Base-by-base conservation (phyloP, 2,329 filamentous ascomycete species). In the Neospermospora avenae region DNA sequence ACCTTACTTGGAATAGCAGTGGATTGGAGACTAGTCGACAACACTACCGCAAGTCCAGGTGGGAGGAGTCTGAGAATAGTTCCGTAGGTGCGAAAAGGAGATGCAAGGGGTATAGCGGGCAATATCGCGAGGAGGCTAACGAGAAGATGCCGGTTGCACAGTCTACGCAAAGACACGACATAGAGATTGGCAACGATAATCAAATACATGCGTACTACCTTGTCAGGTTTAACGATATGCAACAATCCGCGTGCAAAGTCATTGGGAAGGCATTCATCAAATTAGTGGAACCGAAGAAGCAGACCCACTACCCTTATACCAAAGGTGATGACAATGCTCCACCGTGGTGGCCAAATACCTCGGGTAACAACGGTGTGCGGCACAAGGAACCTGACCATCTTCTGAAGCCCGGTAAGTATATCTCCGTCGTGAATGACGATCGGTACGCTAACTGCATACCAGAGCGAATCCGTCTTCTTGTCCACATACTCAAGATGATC, bases 201-300 rank as follows among this genome's bases (percentile, higher is more conserved):
- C 80, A 80, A 1, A 77, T 89, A 1, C 81, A 80, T 74, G 77
- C 77, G 8, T 86, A 87, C 63, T 88, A 89, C 65, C 77, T 82
- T 51, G 78, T 81, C 42, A 77, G 84, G 0, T 85, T 91, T 70
- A 84, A 82, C 63, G 81, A 82, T 60, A 82, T 88, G 66, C 88
- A 91, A 68, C 89, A 92, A 67, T 81, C 84, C 1, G 83, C 85
- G 6, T 88, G 86, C 74, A 91, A 91, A 73, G 76, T 86, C 25
- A 85, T 91, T 55, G 85, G 85, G 35, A 92, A 91, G 71, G 86
- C 84, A 11, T 91, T 88, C 84, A 85, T 92, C 61, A 90, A 90
- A 69, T 80, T 84, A 1, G 84, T 91, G 1, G 87, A 89, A 67
- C 89, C 89, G 0, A 90, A 89, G 74, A 92, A 92, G 73, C 88